Conservation (phyloP, 768 basidiomycete genomes). For the Suillus americanus region DNA sequence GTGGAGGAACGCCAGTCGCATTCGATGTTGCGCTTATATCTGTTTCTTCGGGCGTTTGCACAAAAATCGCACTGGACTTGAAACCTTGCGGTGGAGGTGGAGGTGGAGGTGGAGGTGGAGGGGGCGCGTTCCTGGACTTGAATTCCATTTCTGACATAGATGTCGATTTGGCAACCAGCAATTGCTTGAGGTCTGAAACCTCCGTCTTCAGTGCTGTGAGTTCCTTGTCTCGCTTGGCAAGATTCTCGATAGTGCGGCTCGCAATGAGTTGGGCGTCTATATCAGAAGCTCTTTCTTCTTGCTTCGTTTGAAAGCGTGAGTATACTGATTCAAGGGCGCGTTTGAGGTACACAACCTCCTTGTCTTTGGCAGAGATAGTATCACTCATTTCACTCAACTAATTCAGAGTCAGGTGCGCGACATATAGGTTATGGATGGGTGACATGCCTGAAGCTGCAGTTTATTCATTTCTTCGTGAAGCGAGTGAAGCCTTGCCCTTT, state of each 20-base stretch:
- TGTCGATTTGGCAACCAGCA: conserved; percentile 49
- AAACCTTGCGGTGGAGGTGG: conserved; percentile 48
- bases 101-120: conserved; percentile 64
- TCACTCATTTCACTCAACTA: conserved; percentile 59
- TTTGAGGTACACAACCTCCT: conserved; percentile 75
- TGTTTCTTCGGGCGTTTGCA: neutral
- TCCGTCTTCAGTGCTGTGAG: conserved; percentile 52
- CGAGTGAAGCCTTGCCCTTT: conserved; percentile 67
- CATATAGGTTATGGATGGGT: neutral
- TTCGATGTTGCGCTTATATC: neutral
- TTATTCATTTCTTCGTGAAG: conserved; percentile 74
- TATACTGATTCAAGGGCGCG: conserved; percentile 88
- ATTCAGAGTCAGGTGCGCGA: neutral
- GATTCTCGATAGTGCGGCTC: conserved; percentile 63
- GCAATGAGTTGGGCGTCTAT: conserved; percentile 71
- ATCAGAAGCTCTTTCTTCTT: conserved; percentile 45
- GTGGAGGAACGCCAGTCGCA: conserved; percentile 6
- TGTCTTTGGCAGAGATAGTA: conserved; percentile 59
- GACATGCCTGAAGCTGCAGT: conserved; percentile 63
- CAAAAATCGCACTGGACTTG: conserved; percentile 4
- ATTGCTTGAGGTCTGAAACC: conserved; percentile 49
- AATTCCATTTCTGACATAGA: conserved; percentile 66
- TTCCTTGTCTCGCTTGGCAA: conserved; percentile 68
- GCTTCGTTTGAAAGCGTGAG: conserved; percentile 65
- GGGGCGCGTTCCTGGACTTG: conserved; percentile 65